Conservation (phyloP, 306 rosid species). For the Acacia confusa region DNA sequence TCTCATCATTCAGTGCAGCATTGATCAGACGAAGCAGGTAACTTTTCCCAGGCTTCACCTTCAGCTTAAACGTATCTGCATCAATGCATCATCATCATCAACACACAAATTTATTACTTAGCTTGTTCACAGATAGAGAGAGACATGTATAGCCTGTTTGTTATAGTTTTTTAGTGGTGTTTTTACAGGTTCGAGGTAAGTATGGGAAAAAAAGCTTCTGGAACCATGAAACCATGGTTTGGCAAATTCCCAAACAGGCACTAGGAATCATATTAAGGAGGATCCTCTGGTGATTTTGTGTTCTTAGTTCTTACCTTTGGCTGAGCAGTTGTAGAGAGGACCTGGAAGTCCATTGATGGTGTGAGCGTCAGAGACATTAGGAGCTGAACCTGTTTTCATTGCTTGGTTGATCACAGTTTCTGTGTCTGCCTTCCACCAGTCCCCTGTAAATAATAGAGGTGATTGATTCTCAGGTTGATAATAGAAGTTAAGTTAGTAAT, state of each 20-base stretch:
- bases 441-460: constrained; percentile 47
- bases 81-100: background rate
- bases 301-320: constrained; percentile 45
- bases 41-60: constrained; percentile 63
- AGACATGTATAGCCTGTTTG: too few relatives aligned
- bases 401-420: constrained; percentile 69
- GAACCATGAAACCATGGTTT: too few relatives aligned
- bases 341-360: constrained; percentile 82
- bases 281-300: background rate
- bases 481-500: background rate
- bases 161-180: too few relatives aligned
- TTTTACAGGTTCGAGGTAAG: too few relatives aligned
- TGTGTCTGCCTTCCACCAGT: constrained; percentile 84
- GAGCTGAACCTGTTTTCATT: constrained; percentile 56
- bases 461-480: background rate
- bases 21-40: constrained; percentile 61
- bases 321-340: constrained; percentile 54
- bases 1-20: constrained; percentile 68
- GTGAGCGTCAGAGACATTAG: constrained; percentile 71
- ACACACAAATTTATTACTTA: background rate
- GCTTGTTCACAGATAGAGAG: background rate
- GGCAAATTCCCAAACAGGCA: too few relatives aligned
- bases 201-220: too few relatives aligned
- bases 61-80: constrained; percentile 60
- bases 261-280: background rate